These are phyloP conservation scores for Nematodospora anomalae DNA, from an alignment of 1,139 yeast species.

Conservation along the genomic window DNA sequence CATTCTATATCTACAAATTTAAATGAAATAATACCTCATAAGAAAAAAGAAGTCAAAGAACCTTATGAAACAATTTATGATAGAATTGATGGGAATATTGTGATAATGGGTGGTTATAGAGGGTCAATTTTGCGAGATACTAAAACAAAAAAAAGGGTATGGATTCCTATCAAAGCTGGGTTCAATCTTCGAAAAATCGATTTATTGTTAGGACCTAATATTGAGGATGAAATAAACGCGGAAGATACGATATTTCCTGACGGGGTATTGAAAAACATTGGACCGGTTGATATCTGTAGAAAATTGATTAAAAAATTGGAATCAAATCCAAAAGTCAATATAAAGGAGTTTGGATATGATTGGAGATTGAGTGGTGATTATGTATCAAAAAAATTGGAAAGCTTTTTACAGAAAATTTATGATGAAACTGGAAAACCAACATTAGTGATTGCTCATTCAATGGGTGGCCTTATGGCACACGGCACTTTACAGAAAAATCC, in stretches of 20 bases:
- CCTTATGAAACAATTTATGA: conserved; percentile 34
- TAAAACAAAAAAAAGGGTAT: conserved; percentile 62
- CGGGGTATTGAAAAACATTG: conserved; percentile 78
- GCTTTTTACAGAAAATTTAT: conserved; percentile 45
- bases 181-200: conserved; percentile 69
- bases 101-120: conserved; percentile 83
- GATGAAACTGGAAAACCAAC: conserved; percentile 52
- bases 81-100: conserved; percentile 70
- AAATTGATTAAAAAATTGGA: conserved; percentile 56
- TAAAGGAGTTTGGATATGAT: conserved; percentile 83
- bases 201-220: conserved; percentile 68
- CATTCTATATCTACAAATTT: conserved; percentile 56
- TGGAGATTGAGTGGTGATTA: conserved; percentile 77
- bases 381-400: conserved; percentile 47
- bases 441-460: conserved; percentile 80
- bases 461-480: conserved; percentile 90
- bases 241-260: conserved; percentile 60
- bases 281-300: conserved; percentile 81
- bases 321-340: conserved; percentile 59
- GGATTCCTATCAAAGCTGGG: conserved; percentile 91
- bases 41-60: conserved; percentile 24
- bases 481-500: conserved; percentile 73
- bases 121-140: conserved; percentile 78
- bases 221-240: conserved; percentile 59
- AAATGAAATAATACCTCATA: conserved; percentile 29